Conservation (phyloP, 2,329 filamentous ascomycete genomes). For the Colletotrichum lindemuthianum region DNA sequence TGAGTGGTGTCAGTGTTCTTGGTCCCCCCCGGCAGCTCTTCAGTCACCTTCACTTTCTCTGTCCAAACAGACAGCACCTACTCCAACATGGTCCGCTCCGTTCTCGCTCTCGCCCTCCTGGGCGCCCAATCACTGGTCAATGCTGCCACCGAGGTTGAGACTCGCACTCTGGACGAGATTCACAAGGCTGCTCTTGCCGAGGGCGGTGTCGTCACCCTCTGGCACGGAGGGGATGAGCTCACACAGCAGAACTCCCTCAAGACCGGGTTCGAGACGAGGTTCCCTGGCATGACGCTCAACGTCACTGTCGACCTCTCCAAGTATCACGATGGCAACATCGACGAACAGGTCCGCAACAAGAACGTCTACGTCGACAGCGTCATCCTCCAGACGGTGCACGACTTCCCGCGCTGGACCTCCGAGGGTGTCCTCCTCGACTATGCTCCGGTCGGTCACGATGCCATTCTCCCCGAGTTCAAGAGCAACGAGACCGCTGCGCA, state of each 20-base stretch:
- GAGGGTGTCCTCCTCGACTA: slow-evolving; percentile 60
- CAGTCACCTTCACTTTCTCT: not conserved
- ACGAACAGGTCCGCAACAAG: slow-evolving; percentile 53
- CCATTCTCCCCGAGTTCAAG: slow-evolving; percentile 53
- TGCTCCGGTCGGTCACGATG: slow-evolving; percentile 56
- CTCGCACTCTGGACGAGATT: slow-evolving; percentile 59
- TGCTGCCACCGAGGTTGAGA: slow-evolving; percentile 48
- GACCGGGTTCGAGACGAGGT: slow-evolving; percentile 54
- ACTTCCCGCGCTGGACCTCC: slow-evolving; percentile 61
- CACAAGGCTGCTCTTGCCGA: slow-evolving; percentile 60
- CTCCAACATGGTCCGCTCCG: slow-evolving; percentile 21
- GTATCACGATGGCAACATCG: slow-evolving; percentile 60
- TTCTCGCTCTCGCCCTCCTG: slow-evolving; percentile 27
- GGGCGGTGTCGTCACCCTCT: slow-evolving; percentile 55
- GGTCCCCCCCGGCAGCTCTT: not conserved
- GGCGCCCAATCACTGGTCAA: slow-evolving; percentile 26
- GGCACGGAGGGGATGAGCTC: slow-evolving; percentile 60
- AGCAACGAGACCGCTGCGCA: slow-evolving; percentile 53
- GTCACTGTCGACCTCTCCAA: slow-evolving; percentile 66
- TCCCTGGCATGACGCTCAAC: slow-evolving; percentile 62
- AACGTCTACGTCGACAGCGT: slow-evolving; percentile 56
- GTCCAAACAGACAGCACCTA: not conserved
- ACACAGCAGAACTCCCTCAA: slow-evolving; percentile 52
- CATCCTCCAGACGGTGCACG: slow-evolving; percentile 61
- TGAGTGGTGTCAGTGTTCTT: not conserved